These are phyloP conservation scores for Podospora didyma DNA, from an alignment of 495 filamentous ascomycete genomes.

Conservation along the genomic window DNA sequence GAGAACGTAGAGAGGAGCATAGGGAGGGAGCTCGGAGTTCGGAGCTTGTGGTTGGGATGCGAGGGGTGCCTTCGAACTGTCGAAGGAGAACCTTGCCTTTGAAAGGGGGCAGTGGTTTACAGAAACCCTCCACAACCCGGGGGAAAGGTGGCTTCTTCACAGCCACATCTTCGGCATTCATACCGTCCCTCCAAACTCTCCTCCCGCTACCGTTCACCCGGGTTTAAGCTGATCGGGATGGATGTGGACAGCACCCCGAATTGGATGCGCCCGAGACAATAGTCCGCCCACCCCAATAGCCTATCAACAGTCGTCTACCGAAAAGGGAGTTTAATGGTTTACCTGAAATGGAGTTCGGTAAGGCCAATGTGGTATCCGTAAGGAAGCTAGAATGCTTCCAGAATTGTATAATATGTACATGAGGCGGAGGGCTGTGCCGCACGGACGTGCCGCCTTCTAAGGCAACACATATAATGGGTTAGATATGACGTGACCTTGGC, in stretches of 20 bases:
- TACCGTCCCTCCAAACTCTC: neutral
- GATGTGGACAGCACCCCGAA: neutral
- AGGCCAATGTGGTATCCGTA: neutral
- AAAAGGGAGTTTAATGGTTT: neutral
- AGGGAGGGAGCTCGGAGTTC: no score
- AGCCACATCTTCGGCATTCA: neutral
- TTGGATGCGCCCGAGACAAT: neutral
- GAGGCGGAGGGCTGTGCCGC: no score
- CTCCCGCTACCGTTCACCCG: neutral
- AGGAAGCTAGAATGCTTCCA: neutral
- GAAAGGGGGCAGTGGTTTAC: no score
- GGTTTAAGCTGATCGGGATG: neutral
- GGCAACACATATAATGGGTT: no score
- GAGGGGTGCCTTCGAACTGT: no score
- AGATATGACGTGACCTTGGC: no score
- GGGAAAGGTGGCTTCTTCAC: no score
- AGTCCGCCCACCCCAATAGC: neutral
- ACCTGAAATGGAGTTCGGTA: neutral
- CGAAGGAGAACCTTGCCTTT: no score
- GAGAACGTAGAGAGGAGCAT: no score
- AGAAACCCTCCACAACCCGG: no score
- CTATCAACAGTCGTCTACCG: neutral
- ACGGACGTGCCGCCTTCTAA: no score
- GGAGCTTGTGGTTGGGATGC: no score
- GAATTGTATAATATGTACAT: neutral